Evolutionary conservation across 2,329 filamentous ascomycete genomes (phyloP).

Genomic region (Nemania serpens): DNA sequence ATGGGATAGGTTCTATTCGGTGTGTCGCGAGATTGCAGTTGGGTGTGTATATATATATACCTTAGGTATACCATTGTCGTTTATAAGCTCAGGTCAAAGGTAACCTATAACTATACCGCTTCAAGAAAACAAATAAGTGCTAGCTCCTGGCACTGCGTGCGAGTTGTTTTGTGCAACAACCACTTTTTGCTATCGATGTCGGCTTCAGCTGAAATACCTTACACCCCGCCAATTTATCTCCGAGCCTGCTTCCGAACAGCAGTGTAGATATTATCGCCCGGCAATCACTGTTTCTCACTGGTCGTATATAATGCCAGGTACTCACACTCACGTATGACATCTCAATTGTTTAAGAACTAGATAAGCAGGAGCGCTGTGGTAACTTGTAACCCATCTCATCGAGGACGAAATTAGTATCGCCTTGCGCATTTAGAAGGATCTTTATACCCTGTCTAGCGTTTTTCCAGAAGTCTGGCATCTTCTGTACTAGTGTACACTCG

Average conservation of each 20-base stretch:
- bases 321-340: no score
- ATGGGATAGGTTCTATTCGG: no score
- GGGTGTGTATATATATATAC: no score
- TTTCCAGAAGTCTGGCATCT: constrained; percentile 24
- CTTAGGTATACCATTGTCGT: no score
- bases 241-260: no score
- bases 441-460: constrained; percentile 22
- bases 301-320: background rate
- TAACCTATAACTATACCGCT: background rate
- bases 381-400: no score
- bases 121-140: background rate
- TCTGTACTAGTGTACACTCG: background rate
- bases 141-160: background rate
- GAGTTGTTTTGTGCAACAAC: background rate
- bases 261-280: no score
- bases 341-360: no score
- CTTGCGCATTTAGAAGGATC: constrained; percentile 6
- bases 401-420: background rate
- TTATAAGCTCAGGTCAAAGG: no score
- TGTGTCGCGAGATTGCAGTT: no score
- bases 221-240: background rate
- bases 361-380: no score
- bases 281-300: background rate
- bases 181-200: background rate
- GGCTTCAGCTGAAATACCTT: background rate